These are phyloP conservation scores for Cyberlindnera xishuangbannaensis DNA, from an alignment of 805 yeast genomes.

Conservation along the genomic window DNA sequence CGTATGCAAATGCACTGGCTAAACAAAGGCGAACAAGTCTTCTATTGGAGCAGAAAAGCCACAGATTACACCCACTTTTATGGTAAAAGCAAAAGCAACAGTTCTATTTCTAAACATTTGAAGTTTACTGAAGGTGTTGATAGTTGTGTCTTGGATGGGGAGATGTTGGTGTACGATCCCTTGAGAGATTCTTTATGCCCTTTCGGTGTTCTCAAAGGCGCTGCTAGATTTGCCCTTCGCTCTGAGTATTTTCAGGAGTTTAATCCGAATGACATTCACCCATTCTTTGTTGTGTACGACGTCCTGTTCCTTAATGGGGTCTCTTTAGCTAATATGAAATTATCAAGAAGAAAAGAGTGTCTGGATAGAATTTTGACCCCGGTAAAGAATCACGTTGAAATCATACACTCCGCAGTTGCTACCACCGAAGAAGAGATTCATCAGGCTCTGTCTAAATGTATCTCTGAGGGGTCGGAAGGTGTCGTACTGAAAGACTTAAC, in stretches of 20 bases:
- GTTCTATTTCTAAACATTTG: slow-evolving; percentile 51
- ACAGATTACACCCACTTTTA: slow-evolving; percentile 69
- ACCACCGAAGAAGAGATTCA: slow-evolving; percentile 47
- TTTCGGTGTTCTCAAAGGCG: slow-evolving; percentile 71
- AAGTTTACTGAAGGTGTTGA: slow-evolving; percentile 24
- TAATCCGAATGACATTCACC: slow-evolving; percentile 34
- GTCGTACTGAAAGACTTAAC: slow-evolving; percentile 63
- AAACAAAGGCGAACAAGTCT: slow-evolving; percentile 33
- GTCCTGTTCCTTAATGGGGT: slow-evolving; percentile 62
- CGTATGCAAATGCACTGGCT: slow-evolving; percentile 70
- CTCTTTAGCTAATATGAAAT: slow-evolving; percentile 48
- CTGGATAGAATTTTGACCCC: slow-evolving; percentile 42
- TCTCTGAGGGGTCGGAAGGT: slow-evolving; percentile 71
- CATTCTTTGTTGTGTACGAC: slow-evolving; percentile 67
- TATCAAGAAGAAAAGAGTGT: slow-evolving; percentile 50
- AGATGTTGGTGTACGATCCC: slow-evolving; percentile 85
- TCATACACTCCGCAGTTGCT: slow-evolving; percentile 37
- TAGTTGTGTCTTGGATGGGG: slow-evolving; percentile 68
- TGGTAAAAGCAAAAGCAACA: slow-evolving; percentile 46
- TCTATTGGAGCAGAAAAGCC: slow-evolving; percentile 52
- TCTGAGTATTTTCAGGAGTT: slow-evolving; percentile 35
- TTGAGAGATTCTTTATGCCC: slow-evolving; percentile 53
- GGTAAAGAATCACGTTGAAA: slow-evolving; percentile 37
- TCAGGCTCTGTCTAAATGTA: slow-evolving; percentile 48
- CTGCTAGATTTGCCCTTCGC: slow-evolving; percentile 41